Conservation (phyloP, 345 rosid species). For the Reutealis trisperma region DNA sequence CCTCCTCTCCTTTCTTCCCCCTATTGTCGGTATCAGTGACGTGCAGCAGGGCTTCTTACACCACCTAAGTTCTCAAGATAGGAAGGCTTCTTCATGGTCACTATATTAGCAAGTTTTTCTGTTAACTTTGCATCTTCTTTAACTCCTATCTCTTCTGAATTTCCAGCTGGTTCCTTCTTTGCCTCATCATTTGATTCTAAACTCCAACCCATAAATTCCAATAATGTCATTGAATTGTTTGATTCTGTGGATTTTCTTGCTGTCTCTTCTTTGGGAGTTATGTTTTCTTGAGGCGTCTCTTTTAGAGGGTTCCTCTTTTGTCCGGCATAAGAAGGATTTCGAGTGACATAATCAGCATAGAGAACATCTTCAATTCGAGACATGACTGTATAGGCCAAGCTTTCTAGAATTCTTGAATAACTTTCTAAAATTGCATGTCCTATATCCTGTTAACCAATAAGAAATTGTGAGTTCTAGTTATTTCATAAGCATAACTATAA, state of each 20-base stretch:
- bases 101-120: slow-evolving; percentile 41
- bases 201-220: slow-evolving; percentile 83
- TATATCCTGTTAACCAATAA: slow-evolving; percentile 54
- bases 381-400: slow-evolving; percentile 75
- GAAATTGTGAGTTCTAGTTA: not conserved
- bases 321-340: slow-evolving; percentile 52
- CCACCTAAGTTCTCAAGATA: slow-evolving; percentile 63
- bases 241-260: slow-evolving; percentile 24
- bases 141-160: slow-evolving; percentile 23
- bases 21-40: slow-evolving; percentile 38
- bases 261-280: slow-evolving; percentile 4
- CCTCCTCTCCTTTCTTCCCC: slow-evolving; percentile 8
- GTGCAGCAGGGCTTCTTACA: slow-evolving; percentile 71
- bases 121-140: slow-evolving; percentile 44
- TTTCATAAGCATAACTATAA: not conserved
- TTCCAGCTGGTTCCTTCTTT: slow-evolving; percentile 35
- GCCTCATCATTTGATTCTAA: slow-evolving; percentile 41
- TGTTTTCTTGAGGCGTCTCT: slow-evolving; percentile 16
- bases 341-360: slow-evolving; percentile 53
- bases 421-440: slow-evolving; percentile 86
- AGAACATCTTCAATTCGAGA: slow-evolving; percentile 83
- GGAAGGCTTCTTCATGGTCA: slow-evolving; percentile 54
- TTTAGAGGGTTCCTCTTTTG: slow-evolving; percentile 33
- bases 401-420: slow-evolving; percentile 83
- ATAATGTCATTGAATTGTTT: slow-evolving; percentile 46